A percentile compares a stretch with the other conserved stretches of the same genome.
Conservation (phyloP, 2,329 filamentous ascomycete species). For the Rugonectria rugulosa region DNA sequence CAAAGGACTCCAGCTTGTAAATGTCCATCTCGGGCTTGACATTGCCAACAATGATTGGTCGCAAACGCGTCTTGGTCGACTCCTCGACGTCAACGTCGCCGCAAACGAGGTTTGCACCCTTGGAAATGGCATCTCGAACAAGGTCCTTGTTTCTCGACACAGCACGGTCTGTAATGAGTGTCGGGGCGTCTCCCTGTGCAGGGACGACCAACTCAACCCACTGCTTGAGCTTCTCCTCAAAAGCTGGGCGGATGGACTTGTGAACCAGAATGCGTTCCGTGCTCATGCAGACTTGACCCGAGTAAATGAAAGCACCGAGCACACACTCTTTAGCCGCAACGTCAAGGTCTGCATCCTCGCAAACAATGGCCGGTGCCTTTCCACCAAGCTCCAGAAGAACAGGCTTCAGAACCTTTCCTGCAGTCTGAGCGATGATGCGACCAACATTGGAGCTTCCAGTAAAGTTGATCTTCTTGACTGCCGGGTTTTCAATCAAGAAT, state of each 20-base stretch:
- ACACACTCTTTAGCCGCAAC: slow-evolving; percentile 45
- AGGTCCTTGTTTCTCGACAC: slow-evolving; percentile 59
- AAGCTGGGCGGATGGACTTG: slow-evolving; percentile 53
- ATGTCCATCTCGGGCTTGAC: slow-evolving; percentile 71
- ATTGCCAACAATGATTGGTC: slow-evolving; percentile 70
- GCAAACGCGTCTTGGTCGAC: slow-evolving; percentile 51
- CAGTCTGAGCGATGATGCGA: slow-evolving; percentile 46
- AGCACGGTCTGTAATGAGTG: slow-evolving; percentile 11
- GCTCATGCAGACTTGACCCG: slow-evolving; percentile 86
- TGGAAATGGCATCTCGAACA: slow-evolving; percentile 60
- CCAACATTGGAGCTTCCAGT: slow-evolving; percentile 44
- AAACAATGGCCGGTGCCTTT: slow-evolving; percentile 52
- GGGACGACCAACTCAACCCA: slow-evolving; percentile 11
- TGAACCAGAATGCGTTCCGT: slow-evolving; percentile 46
- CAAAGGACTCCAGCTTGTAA: slow-evolving; percentile 79
- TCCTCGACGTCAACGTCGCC: slow-evolving; percentile 44
- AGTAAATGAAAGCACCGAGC: slow-evolving; percentile 56
- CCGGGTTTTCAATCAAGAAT: slow-evolving; percentile 45
- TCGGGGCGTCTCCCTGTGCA: slow-evolving; percentile 3
- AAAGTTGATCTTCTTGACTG: slow-evolving; percentile 20
- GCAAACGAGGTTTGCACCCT: slow-evolving; percentile 63
- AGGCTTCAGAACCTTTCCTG: slow-evolving; percentile 52
- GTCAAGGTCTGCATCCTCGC: slow-evolving; percentile 54
- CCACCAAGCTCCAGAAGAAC: slow-evolving; percentile 57
- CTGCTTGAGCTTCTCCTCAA: slow-evolving; percentile 14